Percentiles rank a stretch among this genome's conserved stretches.
These are phyloP conservation scores for Botryotinia convoluta DNA, from an alignment of 2,329 filamentous ascomycete species.

Conservation along the genomic window DNA sequence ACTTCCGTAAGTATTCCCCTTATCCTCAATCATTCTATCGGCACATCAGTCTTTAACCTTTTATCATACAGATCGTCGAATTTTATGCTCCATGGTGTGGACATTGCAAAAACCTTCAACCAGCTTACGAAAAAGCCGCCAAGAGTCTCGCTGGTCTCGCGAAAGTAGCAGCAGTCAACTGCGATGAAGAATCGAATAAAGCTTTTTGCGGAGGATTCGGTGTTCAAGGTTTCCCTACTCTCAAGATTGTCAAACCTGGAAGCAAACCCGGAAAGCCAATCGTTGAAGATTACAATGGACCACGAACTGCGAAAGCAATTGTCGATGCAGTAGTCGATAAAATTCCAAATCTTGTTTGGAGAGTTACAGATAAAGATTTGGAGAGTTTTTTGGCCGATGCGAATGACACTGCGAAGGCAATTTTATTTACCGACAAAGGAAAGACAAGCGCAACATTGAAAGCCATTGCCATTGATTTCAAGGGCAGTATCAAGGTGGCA, in stretches of 20 bases:
- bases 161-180: conserved; percentile 92
- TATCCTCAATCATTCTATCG: conserved; percentile 8
- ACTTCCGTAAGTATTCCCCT: conserved; percentile 66
- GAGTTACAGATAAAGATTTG: conserved; percentile 74
- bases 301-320: conserved; percentile 80
- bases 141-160: conserved; percentile 86
- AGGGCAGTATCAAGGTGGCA: conserved; percentile 73
- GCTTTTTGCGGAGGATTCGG: conserved; percentile 80
- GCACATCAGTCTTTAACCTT: conserved; percentile 10
- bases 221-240: conserved; percentile 88
- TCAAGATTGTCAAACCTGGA: conserved; percentile 87
- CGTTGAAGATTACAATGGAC: conserved; percentile 88
- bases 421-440: conserved; percentile 93
- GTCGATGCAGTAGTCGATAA: conserved; percentile 79
- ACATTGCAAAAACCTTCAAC: conserved; percentile 94
- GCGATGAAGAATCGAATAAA: conserved; percentile 93
- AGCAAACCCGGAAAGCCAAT: conserved; percentile 77
- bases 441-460: conserved; percentile 79
- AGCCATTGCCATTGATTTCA: conserved; percentile 85
- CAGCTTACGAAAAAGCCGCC: conserved; percentile 91
- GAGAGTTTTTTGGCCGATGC: conserved; percentile 68
- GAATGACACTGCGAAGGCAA: conserved; percentile 73
- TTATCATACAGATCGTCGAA: conserved; percentile 56
- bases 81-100: conserved; percentile 99
- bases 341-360: conserved; percentile 89